These are phyloP conservation scores for Allium sativum DNA, from an alignment of 106 monocot genomes.

Conservation along the genomic window DNA sequence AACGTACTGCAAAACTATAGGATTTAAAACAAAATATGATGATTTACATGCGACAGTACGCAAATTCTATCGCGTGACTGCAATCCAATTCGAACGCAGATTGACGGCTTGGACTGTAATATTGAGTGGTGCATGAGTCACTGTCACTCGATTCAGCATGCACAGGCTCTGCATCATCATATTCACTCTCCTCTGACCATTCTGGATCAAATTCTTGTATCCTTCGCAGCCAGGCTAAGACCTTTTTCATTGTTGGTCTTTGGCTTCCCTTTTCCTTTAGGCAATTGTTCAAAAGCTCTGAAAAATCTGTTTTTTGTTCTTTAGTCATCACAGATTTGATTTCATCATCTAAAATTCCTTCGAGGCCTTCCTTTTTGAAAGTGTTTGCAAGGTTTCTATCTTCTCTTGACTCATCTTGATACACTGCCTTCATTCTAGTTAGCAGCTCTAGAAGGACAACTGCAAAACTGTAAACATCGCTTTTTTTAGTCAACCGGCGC, in stretches of 20 bases:
- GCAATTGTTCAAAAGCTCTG: neutral
- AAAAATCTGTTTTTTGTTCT: neutral
- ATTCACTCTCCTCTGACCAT: neutral
- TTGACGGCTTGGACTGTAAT: neutral
- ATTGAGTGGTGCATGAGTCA: neutral
- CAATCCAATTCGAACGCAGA: neutral
- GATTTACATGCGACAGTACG: no score
- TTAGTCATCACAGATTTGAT: neutral
- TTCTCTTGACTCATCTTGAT: neutral
- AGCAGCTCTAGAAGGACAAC: constrained; percentile 5
- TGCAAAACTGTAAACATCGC: constrained; percentile 6
- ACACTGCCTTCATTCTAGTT: neutral
- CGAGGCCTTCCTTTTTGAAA: neutral
- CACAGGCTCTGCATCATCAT: neutral
- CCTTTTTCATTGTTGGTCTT: constrained; percentile 1
- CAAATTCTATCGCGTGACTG: neutral
- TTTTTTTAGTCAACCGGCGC: neutral
- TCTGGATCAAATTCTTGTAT: neutral
- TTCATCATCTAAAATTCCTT: constrained; percentile 1
- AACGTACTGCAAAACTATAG: no score
- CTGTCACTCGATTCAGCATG: neutral
- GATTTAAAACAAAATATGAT: no score
- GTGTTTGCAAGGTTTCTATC: neutral
- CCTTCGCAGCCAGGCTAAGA: neutral
- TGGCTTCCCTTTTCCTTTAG: neutral